Evolutionary conservation across 768 basidiomycete species (phyloP).

Genomic region (Agaricus blazei): DNA sequence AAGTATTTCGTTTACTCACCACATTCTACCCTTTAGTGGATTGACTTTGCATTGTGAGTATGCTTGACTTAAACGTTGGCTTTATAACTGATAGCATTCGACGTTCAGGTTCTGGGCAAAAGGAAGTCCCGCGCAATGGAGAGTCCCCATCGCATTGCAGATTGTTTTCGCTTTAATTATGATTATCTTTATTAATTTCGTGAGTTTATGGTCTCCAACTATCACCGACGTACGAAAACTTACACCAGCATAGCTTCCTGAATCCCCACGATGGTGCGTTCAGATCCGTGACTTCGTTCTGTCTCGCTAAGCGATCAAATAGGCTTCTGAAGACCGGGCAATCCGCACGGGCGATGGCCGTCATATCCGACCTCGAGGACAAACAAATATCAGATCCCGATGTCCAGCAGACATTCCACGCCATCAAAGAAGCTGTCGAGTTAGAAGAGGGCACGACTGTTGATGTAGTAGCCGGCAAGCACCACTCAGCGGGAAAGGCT

Average conservation of each 20-base stretch:
- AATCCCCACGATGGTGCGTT: constrained; percentile 52
- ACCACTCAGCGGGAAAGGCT: constrained; percentile 18
- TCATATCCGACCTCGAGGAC: constrained; percentile 58
- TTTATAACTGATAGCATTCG: not conserved
- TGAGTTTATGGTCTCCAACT: constrained; percentile 23
- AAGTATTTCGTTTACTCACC: not conserved
- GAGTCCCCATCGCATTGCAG: constrained; percentile 58
- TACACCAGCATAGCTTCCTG: constrained; percentile 39
- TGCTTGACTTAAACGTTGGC: not conserved
- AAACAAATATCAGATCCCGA: constrained; percentile 39
- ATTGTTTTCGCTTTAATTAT: constrained; percentile 51
- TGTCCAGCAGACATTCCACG: constrained; percentile 45
- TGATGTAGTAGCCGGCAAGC: not conserved
- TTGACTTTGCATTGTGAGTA: constrained; percentile 56
- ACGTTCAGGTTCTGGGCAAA: constrained; percentile 42
- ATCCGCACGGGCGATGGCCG: constrained; percentile 50
- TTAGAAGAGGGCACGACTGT: constrained; percentile 6
- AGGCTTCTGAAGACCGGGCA: constrained; percentile 56
- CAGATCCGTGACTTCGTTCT: not conserved
- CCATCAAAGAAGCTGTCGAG: constrained; percentile 4
- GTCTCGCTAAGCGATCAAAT: not conserved
- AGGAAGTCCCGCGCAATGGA: constrained; percentile 52
- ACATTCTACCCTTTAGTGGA: constrained; percentile 36
- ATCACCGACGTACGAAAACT: not conserved
- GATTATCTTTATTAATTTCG: constrained; percentile 43